Evolutionary conservation across 2,329 filamentous ascomycete genomes (phyloP).

Genomic region (Escovopsis sp.): DNA sequence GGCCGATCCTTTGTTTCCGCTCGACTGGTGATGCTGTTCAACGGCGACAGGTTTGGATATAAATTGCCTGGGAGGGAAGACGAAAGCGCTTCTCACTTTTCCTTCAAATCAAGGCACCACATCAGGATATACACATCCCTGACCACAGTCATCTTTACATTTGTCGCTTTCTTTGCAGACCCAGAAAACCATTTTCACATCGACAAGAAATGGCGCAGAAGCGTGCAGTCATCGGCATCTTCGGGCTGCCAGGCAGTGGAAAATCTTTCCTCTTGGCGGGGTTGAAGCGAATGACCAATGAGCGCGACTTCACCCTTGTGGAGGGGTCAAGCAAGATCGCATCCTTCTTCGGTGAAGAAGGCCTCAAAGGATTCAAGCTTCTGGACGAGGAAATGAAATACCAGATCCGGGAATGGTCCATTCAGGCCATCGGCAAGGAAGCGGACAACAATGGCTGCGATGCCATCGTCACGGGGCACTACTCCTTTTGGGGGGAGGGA

Average conservation of each 20-base stretch:
- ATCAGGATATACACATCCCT: too few relatives aligned
- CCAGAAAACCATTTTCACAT: too few relatives aligned
- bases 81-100: too few relatives aligned
- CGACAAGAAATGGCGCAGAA: constrained; percentile 9
- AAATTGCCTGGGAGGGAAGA: too few relatives aligned
- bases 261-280: constrained; percentile 23
- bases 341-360: constrained; percentile 24
- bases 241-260: constrained; percentile 39
- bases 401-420: constrained; percentile 27
- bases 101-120: too few relatives aligned
- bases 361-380: constrained; percentile 31
- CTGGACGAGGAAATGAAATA: constrained; percentile 22
- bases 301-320: constrained; percentile 26
- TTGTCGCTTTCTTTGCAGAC: too few relatives aligned
- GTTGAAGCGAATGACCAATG: too few relatives aligned
- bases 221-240: constrained; percentile 34
- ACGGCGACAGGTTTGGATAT: too few relatives aligned
- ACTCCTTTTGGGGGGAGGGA: constrained; percentile 35
- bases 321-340: constrained; percentile 36
- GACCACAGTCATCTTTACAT: too few relatives aligned
- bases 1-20: too few relatives aligned
- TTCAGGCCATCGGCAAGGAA: constrained; percentile 25
- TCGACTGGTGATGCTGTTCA: too few relatives aligned
- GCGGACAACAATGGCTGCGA: constrained; percentile 18
- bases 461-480: constrained; percentile 40